Evolutionary conservation across 805 yeast genomes (phyloP).

Genomic region (Sugiyamaella floridensis): DNA sequence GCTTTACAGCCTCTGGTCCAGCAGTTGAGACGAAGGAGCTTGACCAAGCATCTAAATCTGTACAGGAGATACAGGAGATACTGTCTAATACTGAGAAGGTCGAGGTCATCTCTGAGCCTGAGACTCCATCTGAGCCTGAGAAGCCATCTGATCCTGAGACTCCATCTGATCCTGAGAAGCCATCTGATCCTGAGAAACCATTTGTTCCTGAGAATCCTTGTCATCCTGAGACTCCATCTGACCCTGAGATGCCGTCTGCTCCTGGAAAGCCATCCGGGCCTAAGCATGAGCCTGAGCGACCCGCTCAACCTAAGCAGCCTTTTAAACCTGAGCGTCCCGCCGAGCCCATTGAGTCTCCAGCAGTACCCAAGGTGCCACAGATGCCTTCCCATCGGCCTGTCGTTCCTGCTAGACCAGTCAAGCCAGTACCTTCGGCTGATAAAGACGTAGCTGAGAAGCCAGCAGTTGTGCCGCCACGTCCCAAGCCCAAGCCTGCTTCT

Average conservation of each 20-base stretch:
- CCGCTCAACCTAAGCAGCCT: neutral
- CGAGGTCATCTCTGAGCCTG: neutral
- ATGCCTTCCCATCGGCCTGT: slow-evolving; percentile 1
- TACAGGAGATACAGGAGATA: no score
- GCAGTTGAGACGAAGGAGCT: neutral
- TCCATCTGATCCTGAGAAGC: no score
- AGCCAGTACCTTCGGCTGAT: neutral
- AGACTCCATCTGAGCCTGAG: neutral
- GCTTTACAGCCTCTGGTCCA: no score
- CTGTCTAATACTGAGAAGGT: no score
- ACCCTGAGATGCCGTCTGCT: neutral
- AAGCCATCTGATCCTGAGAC: no score
- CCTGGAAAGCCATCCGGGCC: neutral
- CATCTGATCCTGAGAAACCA: neutral
- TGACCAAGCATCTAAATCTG: no score
- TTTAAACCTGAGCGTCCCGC: neutral
- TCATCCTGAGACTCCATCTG: neutral
- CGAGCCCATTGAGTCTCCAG: neutral
- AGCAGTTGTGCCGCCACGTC: slow-evolving; percentile 12
- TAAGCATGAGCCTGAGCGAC: neutral
- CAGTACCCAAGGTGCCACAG: neutral
- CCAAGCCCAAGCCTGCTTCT: slow-evolving; percentile 20
- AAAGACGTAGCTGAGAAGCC: slow-evolving; percentile 4
- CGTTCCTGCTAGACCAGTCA: slow-evolving; percentile 10
- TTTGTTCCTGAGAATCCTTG: neutral